phyloP scores from a whole-genome alignment of 1,284 basidiomycete genomes.

The Marasmius oreades region DNA sequence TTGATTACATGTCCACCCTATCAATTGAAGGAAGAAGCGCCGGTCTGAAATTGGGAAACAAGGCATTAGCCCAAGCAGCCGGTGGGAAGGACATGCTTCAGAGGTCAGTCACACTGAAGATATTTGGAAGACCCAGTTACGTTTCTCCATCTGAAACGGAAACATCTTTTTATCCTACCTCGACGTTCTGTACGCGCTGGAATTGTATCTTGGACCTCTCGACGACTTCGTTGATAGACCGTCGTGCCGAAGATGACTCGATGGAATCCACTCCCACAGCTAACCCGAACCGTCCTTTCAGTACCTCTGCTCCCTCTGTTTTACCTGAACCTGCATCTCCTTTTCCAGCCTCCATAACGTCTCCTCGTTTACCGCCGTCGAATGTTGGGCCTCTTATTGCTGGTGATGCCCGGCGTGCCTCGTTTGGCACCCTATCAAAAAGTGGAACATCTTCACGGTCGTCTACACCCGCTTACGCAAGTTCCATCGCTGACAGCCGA shows the following conservation, averaged over 20 bases:
- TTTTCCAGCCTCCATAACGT: slow-evolving; percentile 16
- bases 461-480: background rate
- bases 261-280: slow-evolving; percentile 21
- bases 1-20: slow-evolving; percentile 37
- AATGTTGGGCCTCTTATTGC: background rate
- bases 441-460: background rate
- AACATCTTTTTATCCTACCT: slow-evolving; percentile 51
- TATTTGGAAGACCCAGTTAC: slow-evolving; percentile 66
- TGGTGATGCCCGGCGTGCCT: background rate
- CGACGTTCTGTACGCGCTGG: slow-evolving; percentile 79
- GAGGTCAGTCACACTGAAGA: slow-evolving; percentile 74
- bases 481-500: background rate
- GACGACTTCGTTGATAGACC: slow-evolving; percentile 20
- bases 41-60: slow-evolving; percentile 2
- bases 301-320: background rate
- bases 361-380: background rate
- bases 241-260: slow-evolving; percentile 2
- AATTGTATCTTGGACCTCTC: slow-evolving; percentile 83
- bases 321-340: slow-evolving; percentile 20
- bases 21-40: slow-evolving; percentile 25
- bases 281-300: slow-evolving; percentile 5
- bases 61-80: slow-evolving; percentile 11
- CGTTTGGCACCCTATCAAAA: background rate
- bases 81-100: slow-evolving; percentile 45
- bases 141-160: slow-evolving; percentile 8